A percentile compares a stretch with the other conserved stretches of the same genome.
Evolutionary conservation across 495 filamentous ascomycete species (phyloP).

Genomic region (Trichoderma orchidacearum): DNA sequence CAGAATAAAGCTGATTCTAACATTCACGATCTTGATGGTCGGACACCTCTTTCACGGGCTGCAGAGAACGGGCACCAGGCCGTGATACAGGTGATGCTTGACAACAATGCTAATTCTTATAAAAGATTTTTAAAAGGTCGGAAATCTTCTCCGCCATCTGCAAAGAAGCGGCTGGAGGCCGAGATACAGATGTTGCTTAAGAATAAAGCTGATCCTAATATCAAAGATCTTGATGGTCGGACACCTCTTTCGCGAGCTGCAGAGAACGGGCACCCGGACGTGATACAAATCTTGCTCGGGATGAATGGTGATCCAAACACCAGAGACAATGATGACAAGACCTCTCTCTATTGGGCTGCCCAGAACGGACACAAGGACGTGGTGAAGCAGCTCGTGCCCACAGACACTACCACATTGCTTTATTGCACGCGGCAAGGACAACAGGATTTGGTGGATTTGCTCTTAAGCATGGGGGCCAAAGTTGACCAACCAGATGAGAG

Average conservation of each 20-base stretch:
- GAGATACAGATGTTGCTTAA: background rate
- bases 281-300: background rate
- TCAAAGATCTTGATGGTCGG: background rate
- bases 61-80: too few relatives aligned
- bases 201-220: background rate
- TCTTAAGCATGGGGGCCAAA: background rate
- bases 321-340: background rate
- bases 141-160: background rate
- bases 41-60: background rate
- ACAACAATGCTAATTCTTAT: too few relatives aligned
- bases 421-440: background rate
- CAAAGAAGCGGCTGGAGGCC: background rate
- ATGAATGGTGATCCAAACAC: background rate
- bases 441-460: background rate
- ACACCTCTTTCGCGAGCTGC: background rate
- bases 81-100: too few relatives aligned
- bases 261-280: too few relatives aligned
- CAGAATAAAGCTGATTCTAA: background rate
- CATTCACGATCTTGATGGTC: background rate
- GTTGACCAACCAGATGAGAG: background rate
- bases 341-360: background rate
- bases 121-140: background rate
- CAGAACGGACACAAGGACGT: background rate
- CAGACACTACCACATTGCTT: background rate
- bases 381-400: background rate